Evolutionary conservation across 2,329 filamentous ascomycete genomes (phyloP).

Genomic region (Fusarium gaditjirri): DNA sequence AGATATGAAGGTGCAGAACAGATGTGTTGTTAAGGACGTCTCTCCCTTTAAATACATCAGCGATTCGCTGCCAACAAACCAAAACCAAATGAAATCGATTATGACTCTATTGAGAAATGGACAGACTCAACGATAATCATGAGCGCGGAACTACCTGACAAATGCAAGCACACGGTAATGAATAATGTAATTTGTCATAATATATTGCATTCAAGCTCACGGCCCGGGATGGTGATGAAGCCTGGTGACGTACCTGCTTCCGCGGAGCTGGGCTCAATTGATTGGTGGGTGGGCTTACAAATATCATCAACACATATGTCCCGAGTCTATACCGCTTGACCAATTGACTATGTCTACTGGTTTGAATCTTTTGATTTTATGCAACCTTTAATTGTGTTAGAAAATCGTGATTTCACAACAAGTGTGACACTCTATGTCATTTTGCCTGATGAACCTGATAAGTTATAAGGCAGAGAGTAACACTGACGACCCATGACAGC

Average conservation of each 20-base stretch:
- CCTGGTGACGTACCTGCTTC: background rate
- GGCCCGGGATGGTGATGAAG: background rate
- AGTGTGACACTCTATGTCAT: too few species aligned
- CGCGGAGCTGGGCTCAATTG: background rate
- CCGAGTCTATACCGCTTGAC: background rate
- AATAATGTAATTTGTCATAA: background rate
- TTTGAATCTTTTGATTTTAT: background rate
- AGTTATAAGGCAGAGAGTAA: too few species aligned
- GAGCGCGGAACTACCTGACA: background rate
- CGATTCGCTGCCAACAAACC: too few species aligned
- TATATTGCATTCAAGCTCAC: too few species aligned
- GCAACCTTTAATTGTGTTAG: too few species aligned
- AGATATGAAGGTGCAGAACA: background rate
- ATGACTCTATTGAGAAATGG: accelerated
- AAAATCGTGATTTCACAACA: too few species aligned
- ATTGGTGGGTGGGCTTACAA: background rate
- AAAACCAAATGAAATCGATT: background rate
- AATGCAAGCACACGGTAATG: accelerated
- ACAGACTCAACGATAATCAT: background rate
- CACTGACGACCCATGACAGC: too few species aligned
- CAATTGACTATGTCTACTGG: background rate
- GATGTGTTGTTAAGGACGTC: background rate
- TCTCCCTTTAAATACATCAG: background rate
- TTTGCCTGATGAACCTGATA: too few species aligned
- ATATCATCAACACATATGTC: background rate